Evolutionary conservation across 2,329 filamentous ascomycete genomes (phyloP).

Genomic region (Chrysoporthe deuterocubensis): DNA sequence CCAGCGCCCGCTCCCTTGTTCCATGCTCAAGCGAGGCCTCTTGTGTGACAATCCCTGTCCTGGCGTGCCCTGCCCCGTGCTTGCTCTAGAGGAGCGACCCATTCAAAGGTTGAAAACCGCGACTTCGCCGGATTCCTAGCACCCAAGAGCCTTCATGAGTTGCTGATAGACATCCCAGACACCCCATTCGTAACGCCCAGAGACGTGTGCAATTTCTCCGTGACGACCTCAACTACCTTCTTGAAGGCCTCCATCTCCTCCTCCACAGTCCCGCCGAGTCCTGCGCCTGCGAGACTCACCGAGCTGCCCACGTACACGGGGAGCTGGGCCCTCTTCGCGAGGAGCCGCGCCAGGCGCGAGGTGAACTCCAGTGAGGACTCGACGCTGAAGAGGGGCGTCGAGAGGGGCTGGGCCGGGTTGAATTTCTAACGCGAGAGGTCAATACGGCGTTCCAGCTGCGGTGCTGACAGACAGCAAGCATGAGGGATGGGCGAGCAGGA

Average conservation of each 20-base stretch:
- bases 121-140: neutral
- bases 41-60: neutral
- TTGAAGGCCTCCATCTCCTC: conserved; percentile 93
- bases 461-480: neutral
- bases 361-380: conserved; percentile 85
- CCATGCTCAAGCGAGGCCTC: neutral
- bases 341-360: conserved; percentile 78
- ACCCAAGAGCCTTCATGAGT: conserved; percentile 15
- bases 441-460: neutral
- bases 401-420: conserved; percentile 66
- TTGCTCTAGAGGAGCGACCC: neutral
- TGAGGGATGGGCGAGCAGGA: conserved; percentile 21
- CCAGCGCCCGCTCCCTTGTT: neutral
- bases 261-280: conserved; percentile 80
- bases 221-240: conserved; percentile 71
- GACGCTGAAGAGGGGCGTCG: conserved; percentile 77
- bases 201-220: conserved; percentile 53
- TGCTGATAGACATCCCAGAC: conserved; percentile 23
- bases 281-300: conserved; percentile 73
- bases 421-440: conserved; percentile 45
- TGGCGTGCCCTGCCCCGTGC: neutral
- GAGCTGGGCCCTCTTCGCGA: conserved; percentile 72
- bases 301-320: conserved; percentile 93
- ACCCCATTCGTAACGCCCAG: conserved; percentile 33
- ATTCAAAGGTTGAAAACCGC: neutral